Evolutionary conservation across 805 yeast genomes (phyloP).

Genomic region (Ogataea degrootiae): DNA sequence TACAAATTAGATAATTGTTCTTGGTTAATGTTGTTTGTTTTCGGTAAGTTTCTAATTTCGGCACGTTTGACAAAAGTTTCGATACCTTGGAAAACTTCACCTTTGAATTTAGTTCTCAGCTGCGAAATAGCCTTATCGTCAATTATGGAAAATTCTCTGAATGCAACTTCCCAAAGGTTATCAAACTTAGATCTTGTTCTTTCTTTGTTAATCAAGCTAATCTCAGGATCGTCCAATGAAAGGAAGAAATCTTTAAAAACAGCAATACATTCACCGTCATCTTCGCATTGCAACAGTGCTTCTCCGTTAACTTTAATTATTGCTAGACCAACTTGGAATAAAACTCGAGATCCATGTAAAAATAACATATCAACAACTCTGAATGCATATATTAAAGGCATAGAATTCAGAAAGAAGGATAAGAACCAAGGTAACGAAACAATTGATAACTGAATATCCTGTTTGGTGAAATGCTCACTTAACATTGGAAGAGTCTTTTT

Average conservation of each 20-base stretch:
- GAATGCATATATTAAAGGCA: constrained; percentile 93
- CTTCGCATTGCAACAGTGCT: constrained; percentile 68
- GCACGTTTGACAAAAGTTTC: constrained; percentile 90
- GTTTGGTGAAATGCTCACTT: constrained; percentile 71
- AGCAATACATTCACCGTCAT: constrained; percentile 88
- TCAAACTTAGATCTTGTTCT: constrained; percentile 79
- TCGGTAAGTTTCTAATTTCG: constrained; percentile 81
- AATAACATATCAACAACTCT: constrained; percentile 87
- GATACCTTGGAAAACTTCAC: constrained; percentile 76
- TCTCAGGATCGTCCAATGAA: constrained; percentile 71
- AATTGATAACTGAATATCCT: constrained; percentile 88
- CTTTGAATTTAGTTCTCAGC: constrained; percentile 66
- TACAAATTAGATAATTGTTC: constrained; percentile 68
- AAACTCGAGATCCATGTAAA: constrained; percentile 80
- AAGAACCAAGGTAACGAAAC: constrained; percentile 96
- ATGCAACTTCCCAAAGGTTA: constrained; percentile 84
- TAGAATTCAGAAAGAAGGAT: constrained; percentile 81
- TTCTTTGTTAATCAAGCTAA: constrained; percentile 58
- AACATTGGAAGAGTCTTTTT: constrained; percentile 84
- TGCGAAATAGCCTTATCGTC: constrained; percentile 69
- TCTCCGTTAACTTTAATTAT: constrained; percentile 87
- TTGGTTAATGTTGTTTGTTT: constrained; percentile 53
- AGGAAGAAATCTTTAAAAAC: constrained; percentile 79
- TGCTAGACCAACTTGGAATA: constrained; percentile 92
- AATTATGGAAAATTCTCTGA: constrained; percentile 80